Percentiles rank a stretch among this genome's conserved stretches.
Evolutionary conservation across 768 basidiomycete genomes (phyloP).

Genomic region (Xanthoconium stramineum): DNA sequence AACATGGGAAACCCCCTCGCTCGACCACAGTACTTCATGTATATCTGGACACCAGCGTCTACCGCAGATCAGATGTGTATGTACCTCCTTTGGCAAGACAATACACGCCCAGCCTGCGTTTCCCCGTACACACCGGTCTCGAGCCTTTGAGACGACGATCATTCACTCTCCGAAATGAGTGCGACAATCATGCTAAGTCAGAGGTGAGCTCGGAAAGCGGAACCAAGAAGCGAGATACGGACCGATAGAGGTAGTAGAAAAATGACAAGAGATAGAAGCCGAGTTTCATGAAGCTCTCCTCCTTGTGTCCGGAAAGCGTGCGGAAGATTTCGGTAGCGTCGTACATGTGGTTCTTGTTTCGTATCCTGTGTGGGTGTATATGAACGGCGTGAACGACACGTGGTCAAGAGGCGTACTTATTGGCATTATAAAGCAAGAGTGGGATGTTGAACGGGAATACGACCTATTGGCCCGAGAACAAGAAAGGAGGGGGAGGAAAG

Average conservation of each 20-base stretch:
- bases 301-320: conserved; percentile 90
- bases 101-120: not conserved
- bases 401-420: conserved; percentile 73
- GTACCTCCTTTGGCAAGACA: conserved; percentile 6
- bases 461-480: conserved; percentile 94
- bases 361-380: conserved; percentile 54
- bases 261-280: conserved; percentile 90
- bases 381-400: not conserved
- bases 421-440: conserved; percentile 83
- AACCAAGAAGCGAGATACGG: conserved; percentile 27
- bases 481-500: conserved; percentile 88
- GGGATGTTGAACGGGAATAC: conserved; percentile 91
- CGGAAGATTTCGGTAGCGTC: conserved; percentile 99
- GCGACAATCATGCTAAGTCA: conserved; percentile 76
- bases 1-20: conserved; percentile 7
- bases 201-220: not conserved
- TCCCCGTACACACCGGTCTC: not conserved
- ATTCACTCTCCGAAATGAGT: conserved; percentile 78
- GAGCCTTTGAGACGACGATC: conserved; percentile 4
- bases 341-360: conserved; percentile 95
- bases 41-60: conserved; percentile 11
- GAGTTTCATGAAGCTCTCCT: conserved; percentile 92
- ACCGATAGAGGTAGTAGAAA: conserved; percentile 92
- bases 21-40: conserved; percentile 3
- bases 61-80: conserved; percentile 20